Conservation (phyloP, 371 early-diverging fungal species). For the Mucor sp. region DNA sequence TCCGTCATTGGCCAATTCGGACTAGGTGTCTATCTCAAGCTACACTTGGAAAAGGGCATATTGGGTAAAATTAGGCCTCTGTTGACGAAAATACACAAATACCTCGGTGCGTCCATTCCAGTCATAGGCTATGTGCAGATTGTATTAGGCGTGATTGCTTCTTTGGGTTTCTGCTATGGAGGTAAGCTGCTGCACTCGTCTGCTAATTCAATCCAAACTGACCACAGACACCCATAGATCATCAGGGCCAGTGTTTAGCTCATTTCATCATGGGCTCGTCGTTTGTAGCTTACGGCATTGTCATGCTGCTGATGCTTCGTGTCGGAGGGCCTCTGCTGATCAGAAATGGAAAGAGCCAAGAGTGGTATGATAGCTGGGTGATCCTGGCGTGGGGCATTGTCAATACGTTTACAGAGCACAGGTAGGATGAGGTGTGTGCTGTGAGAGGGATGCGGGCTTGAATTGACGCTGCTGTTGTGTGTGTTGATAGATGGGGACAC, state of each 20-base stretch:
- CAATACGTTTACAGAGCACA: constrained; percentile 73
- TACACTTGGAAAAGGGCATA: constrained; percentile 59
- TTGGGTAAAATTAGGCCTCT: constrained; percentile 55
- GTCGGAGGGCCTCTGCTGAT: constrained; percentile 64
- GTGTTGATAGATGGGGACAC: constrained; percentile 46
- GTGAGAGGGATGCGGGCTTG: not conserved
- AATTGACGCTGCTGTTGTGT: not conserved
- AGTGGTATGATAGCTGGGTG: constrained; percentile 70
- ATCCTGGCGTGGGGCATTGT: constrained; percentile 71
- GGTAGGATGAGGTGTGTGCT: constrained; percentile 45
- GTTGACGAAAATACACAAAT: constrained; percentile 52
- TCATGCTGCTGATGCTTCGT: constrained; percentile 55
- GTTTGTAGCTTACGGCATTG: constrained; percentile 67
- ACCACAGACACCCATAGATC: constrained; percentile 27
- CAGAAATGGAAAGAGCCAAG: constrained; percentile 62
- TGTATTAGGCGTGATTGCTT: constrained; percentile 66
- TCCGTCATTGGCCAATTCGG: constrained; percentile 48
- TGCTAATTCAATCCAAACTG: not conserved
- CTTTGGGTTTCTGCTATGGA: constrained; percentile 64
- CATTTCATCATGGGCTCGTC: constrained; percentile 77
- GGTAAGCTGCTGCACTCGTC: constrained; percentile 25
- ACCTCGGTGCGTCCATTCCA: constrained; percentile 52
- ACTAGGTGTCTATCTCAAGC: constrained; percentile 59
- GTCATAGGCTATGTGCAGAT: constrained; percentile 66
- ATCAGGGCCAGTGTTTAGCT: constrained; percentile 66